These are phyloP conservation scores for Groenewaldozyma tartarivorans DNA, from an alignment of 805 yeast genomes.

Conservation along the genomic window DNA sequence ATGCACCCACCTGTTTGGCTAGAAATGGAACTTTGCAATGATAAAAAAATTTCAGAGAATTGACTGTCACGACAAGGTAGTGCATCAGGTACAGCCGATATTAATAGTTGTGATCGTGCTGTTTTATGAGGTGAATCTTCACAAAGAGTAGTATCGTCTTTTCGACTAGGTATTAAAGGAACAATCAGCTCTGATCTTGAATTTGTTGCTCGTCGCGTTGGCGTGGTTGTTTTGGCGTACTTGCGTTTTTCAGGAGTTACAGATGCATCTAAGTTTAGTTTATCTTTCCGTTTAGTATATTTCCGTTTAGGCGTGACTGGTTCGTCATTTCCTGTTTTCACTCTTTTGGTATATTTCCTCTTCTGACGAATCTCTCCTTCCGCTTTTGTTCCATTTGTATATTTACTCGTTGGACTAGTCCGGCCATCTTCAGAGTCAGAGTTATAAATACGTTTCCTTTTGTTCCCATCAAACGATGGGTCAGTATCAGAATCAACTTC, in stretches of 20 bases:
- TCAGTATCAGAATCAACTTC: background rate
- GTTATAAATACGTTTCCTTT: background rate
- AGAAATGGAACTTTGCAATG: slow-evolving; percentile 61
- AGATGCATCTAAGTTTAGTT: no score
- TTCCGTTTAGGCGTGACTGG: background rate
- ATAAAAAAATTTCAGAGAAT: slow-evolving; percentile 57
- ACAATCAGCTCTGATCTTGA: no score
- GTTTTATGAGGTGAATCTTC: slow-evolving; percentile 17
- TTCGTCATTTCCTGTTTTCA: background rate
- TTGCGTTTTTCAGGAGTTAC: background rate
- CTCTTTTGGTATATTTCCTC: no score
- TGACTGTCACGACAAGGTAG: slow-evolving; percentile 86
- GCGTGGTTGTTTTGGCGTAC: background rate
- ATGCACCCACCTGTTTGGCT: slow-evolving; percentile 72
- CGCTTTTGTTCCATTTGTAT: background rate
- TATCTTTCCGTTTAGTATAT: background rate
- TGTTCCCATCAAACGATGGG: no score
- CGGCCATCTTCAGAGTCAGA: background rate
- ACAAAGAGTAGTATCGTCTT: background rate
- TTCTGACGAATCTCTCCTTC: background rate
- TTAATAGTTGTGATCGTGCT: slow-evolving; percentile 27
- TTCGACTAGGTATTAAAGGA: background rate
- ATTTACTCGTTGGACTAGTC: background rate
- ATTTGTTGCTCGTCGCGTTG: background rate
- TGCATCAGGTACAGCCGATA: slow-evolving; percentile 33